These are phyloP conservation scores for Ailanthus altissimus DNA, from an alignment of 345 rosid genomes.

Conservation along the genomic window DNA sequence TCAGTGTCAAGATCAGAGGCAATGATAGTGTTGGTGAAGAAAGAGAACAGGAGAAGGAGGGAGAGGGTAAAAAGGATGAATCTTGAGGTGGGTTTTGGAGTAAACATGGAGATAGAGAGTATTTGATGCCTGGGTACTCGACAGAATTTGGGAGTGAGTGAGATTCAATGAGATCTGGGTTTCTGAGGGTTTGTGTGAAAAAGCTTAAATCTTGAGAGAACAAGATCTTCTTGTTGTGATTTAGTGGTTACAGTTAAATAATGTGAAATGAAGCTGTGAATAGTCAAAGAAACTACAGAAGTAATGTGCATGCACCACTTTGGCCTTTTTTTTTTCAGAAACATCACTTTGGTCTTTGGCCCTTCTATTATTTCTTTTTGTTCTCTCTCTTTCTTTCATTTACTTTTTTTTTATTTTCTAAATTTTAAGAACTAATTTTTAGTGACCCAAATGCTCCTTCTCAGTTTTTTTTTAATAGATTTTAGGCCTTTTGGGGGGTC, in stretches of 20 bases:
- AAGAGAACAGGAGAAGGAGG: constrained; percentile 42
- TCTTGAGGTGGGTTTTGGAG: constrained; percentile 45
- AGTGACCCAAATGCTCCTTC: neutral
- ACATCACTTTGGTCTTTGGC: neutral
- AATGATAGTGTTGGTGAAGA: constrained; percentile 22
- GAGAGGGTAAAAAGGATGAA: constrained; percentile 42
- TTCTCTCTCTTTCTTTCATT: neutral
- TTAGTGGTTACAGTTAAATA: neutral
- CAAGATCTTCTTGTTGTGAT: neutral
- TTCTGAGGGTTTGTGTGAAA: neutral
- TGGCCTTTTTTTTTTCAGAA: too few relatives aligned
- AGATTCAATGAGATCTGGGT: constrained; percentile 9
- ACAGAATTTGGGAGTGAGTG: constrained; percentile 10
- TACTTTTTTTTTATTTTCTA: too few relatives aligned
- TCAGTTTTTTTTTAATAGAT: neutral
- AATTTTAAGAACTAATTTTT: neutral
- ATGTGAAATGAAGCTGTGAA: neutral
- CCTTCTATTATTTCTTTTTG: neutral
- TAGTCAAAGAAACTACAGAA: neutral
- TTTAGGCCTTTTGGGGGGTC: too few relatives aligned
- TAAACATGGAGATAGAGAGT: constrained; percentile 25
- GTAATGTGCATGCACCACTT: neutral
- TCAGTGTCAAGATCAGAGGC: constrained; percentile 38
- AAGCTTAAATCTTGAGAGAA: neutral
- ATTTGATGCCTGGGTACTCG: neutral